Evolutionary conservation across 2,329 filamentous ascomycete species (phyloP).

Genomic region (Apiospora koreana): DNA sequence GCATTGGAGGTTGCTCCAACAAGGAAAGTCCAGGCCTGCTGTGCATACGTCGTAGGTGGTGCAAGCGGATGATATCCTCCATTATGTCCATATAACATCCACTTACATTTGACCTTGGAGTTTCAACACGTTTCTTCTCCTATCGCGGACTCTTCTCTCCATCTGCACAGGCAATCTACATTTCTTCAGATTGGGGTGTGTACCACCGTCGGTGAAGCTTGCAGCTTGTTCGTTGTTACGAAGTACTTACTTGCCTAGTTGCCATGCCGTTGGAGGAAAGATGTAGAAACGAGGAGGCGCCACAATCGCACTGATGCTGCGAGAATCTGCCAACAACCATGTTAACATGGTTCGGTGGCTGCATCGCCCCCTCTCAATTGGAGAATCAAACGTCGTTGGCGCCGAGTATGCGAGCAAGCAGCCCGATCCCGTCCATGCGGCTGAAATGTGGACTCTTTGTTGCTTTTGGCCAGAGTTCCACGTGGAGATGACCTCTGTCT

Average conservation of each 20-base stretch:
- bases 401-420: slow-evolving; percentile 1
- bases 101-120: too few species aligned
- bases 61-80: too few species aligned
- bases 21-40: not conserved
- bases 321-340: not conserved
- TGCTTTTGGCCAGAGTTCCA: not conserved
- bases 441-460: not conserved
- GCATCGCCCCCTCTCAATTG: not conserved
- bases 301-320: not conserved
- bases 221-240: too few species aligned
- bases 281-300: not conserved
- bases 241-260: too few species aligned
- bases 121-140: too few species aligned
- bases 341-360: slow-evolving; percentile 1
- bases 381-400: not conserved
- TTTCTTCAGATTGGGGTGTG: too few species aligned
- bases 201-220: too few species aligned
- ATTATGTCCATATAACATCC: too few species aligned
- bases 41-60: too few species aligned
- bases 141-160: not conserved
- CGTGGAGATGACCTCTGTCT: not conserved
- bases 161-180: not conserved
- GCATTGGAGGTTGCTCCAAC: not conserved
- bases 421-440: slow-evolving; percentile 3
- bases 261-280: not conserved